phyloP scores from a whole-genome alignment of 495 filamentous ascomycete genomes.

The Penicillium mononematosum region DNA sequence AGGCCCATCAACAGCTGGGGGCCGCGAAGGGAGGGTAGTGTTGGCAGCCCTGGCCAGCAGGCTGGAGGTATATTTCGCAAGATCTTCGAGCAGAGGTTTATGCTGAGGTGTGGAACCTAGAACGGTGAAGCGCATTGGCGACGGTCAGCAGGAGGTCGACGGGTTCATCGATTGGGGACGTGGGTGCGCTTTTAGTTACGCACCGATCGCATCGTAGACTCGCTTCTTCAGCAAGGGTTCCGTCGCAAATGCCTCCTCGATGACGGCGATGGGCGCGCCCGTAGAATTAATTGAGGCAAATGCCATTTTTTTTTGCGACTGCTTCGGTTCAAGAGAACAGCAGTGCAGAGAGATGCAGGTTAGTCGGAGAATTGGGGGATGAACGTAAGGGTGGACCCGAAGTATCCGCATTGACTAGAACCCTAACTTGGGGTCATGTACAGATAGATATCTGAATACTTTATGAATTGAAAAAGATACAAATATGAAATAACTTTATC shows the following conservation, averaged over 20 bases:
- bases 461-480: neutral
- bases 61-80: slow-evolving; percentile 47
- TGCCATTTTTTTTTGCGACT: slow-evolving; percentile 37
- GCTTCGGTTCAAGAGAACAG: slow-evolving; percentile 11
- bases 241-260: slow-evolving; percentile 48
- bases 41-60: slow-evolving; percentile 42
- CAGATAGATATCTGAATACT: neutral
- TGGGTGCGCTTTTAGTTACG: slow-evolving; percentile 28
- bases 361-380: slow-evolving; percentile 17
- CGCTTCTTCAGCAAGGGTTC: slow-evolving; percentile 45
- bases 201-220: slow-evolving; percentile 52
- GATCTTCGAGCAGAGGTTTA: slow-evolving; percentile 46
- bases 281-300: slow-evolving; percentile 46
- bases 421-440: slow-evolving; percentile 4
- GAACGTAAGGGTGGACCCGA: slow-evolving; percentile 19
- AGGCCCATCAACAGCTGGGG: slow-evolving; percentile 35
- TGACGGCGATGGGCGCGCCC: slow-evolving; percentile 30
- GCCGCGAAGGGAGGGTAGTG: slow-evolving; percentile 25
- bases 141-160: slow-evolving; percentile 19
- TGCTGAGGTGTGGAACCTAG: slow-evolving; percentile 43
- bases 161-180: slow-evolving; percentile 10
- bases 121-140: slow-evolving; percentile 11
- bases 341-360: slow-evolving; percentile 17
- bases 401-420: slow-evolving; percentile 10
- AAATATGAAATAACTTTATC: slow-evolving; percentile 1